These are phyloP conservation scores for Tribonema minus DNA, from an alignment of 108 stramenopile species.

Conservation along the genomic window DNA sequence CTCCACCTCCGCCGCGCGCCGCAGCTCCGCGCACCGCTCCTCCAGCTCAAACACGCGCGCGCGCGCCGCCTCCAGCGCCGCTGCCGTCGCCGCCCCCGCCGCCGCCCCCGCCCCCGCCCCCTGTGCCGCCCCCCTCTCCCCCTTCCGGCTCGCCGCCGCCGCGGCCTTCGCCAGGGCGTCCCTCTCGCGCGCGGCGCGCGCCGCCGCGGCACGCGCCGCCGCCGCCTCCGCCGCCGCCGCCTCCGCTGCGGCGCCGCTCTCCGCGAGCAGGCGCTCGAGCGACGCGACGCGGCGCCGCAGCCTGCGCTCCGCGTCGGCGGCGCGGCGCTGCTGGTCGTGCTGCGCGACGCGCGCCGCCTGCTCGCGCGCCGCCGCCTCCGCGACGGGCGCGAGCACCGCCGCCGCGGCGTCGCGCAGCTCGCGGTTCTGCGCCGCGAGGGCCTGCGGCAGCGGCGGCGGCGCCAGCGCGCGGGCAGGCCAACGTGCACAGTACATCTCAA, in stretches of 20 bases:
- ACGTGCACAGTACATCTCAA: too few species aligned
- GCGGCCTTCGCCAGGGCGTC: conserved; percentile 1
- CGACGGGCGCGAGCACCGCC: not conserved
- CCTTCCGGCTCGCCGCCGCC: too few species aligned
- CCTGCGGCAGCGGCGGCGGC: not conserved
- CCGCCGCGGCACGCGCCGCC: conserved; percentile 10
- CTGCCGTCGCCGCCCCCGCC: not conserved
- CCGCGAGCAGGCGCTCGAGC: conserved; percentile 50
- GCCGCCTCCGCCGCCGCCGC: conserved; percentile 39
- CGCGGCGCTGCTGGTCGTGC: not conserved
- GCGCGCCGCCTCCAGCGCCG: conserved; percentile 36
- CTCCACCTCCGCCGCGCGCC: conserved; percentile 41
- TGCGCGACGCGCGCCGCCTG: not conserved
- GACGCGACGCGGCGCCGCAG: conserved; percentile 46
- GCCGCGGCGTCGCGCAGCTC: not conserved
- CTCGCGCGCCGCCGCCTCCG: not conserved
- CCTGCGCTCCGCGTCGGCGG: conserved; percentile 42
- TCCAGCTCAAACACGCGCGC: conserved; percentile 44
- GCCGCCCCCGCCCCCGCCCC: conserved; percentile 1
- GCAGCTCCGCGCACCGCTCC: conserved; percentile 38
- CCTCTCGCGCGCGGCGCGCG: too few species aligned
- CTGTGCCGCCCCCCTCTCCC: not conserved
- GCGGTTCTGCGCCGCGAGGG: not conserved
- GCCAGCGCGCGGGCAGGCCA: too few species aligned
- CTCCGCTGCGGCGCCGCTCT: conserved; percentile 44